A percentile compares a stretch with the other conserved stretches of the same genome.
Evolutionary conservation across 805 yeast species (phyloP).

Genomic region (Yamadazyma paraphyllophila): DNA sequence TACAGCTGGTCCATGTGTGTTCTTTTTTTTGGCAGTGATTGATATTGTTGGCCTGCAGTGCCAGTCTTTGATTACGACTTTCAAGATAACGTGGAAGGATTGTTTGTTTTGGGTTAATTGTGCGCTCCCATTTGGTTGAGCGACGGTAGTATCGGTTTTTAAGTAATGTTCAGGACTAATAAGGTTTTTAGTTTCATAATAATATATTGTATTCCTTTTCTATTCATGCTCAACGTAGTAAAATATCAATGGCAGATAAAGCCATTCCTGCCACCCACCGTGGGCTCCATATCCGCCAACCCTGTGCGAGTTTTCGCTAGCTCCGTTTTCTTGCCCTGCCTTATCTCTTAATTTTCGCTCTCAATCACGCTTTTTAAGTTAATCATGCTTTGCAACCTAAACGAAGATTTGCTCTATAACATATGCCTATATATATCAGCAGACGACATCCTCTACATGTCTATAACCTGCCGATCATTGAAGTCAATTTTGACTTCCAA

Average conservation of each 20-base stretch:
- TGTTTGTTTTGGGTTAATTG: slow-evolving; percentile 9
- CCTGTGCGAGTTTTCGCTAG: too few relatives aligned
- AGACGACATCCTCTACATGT: slow-evolving; percentile 40
- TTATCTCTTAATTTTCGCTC: not conserved
- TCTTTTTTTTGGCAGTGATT: not conserved
- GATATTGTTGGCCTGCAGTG: slow-evolving; percentile 17
- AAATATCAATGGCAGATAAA: too few relatives aligned
- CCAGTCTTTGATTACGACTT: slow-evolving; percentile 14
- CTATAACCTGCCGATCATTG: slow-evolving; percentile 38
- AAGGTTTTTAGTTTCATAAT: not conserved
- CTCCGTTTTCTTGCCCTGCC: not conserved
- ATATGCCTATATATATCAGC: slow-evolving; percentile 24
- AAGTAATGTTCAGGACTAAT: not conserved
- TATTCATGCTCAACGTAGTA: too few relatives aligned
- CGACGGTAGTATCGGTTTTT: slow-evolving; percentile 8
- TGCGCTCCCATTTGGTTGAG: slow-evolving; percentile 14
- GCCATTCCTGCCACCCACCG: too few relatives aligned
- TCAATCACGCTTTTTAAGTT: not conserved
- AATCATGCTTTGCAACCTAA: slow-evolving; percentile 2
- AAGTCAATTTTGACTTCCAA: slow-evolving; percentile 23
- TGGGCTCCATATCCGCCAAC: too few relatives aligned
- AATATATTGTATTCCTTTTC: not conserved
- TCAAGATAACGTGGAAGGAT: slow-evolving; percentile 7
- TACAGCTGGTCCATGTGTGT: slow-evolving; percentile 1
- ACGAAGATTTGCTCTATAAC: slow-evolving; percentile 5